Evolutionary conservation across 768 basidiomycete genomes (phyloP).

Genomic region (Ramaria sp.): DNA sequence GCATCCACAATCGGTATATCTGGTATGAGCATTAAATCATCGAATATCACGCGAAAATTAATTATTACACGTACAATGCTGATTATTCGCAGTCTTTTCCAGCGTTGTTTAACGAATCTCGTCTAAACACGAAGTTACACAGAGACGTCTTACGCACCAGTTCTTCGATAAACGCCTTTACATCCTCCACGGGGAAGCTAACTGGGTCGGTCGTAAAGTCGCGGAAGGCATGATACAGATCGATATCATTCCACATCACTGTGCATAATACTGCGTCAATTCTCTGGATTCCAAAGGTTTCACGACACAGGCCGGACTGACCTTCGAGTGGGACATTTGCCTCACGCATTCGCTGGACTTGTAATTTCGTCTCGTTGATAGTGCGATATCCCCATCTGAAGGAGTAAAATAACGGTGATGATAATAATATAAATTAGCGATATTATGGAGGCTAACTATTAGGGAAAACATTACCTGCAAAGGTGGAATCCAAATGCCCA

Average conservation of each 20-base stretch:
- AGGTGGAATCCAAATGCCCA: slow-evolving; percentile 78
- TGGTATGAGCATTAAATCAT: slow-evolving; percentile 15
- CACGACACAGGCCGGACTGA: slow-evolving; percentile 14
- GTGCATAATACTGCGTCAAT: neutral
- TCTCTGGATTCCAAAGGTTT: neutral
- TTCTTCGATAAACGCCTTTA: slow-evolving; percentile 41
- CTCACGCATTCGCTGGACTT: slow-evolving; percentile 47
- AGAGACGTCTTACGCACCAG: slow-evolving; percentile 32
- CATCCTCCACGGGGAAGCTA: slow-evolving; percentile 43
- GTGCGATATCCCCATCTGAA: slow-evolving; percentile 39
- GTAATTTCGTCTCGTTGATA: slow-evolving; percentile 44
- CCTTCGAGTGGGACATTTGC: slow-evolving; percentile 74
- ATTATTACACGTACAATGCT: slow-evolving; percentile 28
- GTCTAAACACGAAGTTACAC: slow-evolving; percentile 11
- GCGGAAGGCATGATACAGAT: slow-evolving; percentile 55
- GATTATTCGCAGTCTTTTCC: slow-evolving; percentile 30
- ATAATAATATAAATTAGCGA: no score
- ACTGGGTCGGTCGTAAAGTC: slow-evolving; percentile 64
- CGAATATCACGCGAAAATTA: neutral
- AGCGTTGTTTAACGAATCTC: neutral
- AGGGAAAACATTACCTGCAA: slow-evolving; percentile 14
- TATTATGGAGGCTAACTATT: neutral
- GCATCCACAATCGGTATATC: slow-evolving; percentile 66
- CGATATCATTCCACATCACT: slow-evolving; percentile 78
- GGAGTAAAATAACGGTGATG: no score